Evolutionary conservation across 805 yeast genomes (phyloP).

Genomic region (Schwanniomyces occidentalis): DNA sequence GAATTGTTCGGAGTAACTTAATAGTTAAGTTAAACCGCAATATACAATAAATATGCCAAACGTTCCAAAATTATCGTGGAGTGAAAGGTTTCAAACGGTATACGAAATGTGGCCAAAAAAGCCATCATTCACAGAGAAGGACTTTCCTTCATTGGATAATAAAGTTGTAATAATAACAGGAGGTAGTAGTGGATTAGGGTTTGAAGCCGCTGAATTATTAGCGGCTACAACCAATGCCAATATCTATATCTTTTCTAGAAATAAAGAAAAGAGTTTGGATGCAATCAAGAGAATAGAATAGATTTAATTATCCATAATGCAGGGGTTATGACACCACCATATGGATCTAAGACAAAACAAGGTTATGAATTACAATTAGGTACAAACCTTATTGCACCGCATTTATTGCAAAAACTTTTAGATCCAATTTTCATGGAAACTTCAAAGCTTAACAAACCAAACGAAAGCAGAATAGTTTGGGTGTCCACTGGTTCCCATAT

Average conservation of each 20-base stretch:
- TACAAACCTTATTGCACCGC: constrained; percentile 47
- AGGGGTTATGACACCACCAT: constrained; percentile 28
- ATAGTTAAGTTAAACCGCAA: too few relatives aligned
- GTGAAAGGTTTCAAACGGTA: neutral
- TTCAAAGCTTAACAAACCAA: constrained; percentile 19
- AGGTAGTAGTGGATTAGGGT: constrained; percentile 35
- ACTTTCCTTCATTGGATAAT: constrained; percentile 36
- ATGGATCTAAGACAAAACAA: constrained; percentile 32
- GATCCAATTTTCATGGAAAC: constrained; percentile 37
- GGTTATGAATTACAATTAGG: constrained; percentile 50
- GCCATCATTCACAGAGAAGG: constrained; percentile 25
- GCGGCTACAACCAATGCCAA: constrained; percentile 16
- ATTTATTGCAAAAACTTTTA: constrained; percentile 39
- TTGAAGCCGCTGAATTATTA: constrained; percentile 29
- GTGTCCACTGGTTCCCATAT: constrained; percentile 31
- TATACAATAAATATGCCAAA: too few relatives aligned
- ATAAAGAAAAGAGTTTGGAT: constrained; percentile 24
- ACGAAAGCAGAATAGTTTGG: constrained; percentile 44
- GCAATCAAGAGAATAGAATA: constrained; percentile 21
- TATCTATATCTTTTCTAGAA: constrained; percentile 38
- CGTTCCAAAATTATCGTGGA: neutral
- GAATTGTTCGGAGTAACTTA: too few relatives aligned
- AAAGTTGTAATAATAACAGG: constrained; percentile 43
- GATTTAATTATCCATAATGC: constrained; percentile 25
- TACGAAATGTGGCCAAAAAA: constrained; percentile 5